Evolutionary conservation across 768 basidiomycete species (phyloP).

Genomic region (Collybia nuda): DNA sequence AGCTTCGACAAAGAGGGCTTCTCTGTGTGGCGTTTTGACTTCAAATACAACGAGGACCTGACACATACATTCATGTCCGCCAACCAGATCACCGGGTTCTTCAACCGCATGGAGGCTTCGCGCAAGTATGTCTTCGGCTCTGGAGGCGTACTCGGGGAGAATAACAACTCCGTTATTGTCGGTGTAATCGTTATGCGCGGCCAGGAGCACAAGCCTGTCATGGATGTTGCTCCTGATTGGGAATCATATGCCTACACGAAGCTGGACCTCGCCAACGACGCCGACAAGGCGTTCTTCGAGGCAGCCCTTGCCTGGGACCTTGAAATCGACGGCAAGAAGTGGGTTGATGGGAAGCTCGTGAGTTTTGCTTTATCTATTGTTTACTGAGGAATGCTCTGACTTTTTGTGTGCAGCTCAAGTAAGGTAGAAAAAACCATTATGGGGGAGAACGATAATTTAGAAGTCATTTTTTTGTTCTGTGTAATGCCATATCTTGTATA

Average conservation of each 20-base stretch:
- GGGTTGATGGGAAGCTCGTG: slow-evolving; percentile 77
- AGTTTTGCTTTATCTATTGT: slow-evolving; percentile 25
- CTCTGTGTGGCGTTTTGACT: slow-evolving; percentile 91
- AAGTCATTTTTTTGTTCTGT: no score
- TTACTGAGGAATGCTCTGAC: neutral
- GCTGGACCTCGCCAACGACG: slow-evolving; percentile 71
- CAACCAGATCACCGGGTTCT: slow-evolving; percentile 94
- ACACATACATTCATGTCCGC: slow-evolving; percentile 92
- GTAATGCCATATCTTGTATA: no score
- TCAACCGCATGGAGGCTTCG: slow-evolving; percentile 96
- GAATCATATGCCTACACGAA: slow-evolving; percentile 84
- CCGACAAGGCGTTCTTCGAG: slow-evolving; percentile 90
- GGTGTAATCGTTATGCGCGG: slow-evolving; percentile 87
- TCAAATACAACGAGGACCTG: slow-evolving; percentile 93
- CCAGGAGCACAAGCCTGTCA: slow-evolving; percentile 63
- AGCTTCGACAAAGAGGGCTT: slow-evolving; percentile 89
- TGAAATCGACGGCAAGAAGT: slow-evolving; percentile 70
- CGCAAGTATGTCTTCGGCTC: slow-evolving; percentile 97
- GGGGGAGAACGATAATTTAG: no score
- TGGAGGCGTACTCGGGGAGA: slow-evolving; percentile 82
- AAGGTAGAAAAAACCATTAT: neutral
- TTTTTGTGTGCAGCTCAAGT: slow-evolving; percentile 1
- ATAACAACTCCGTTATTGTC: slow-evolving; percentile 76
- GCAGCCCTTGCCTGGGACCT: slow-evolving; percentile 69
- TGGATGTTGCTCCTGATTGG: slow-evolving; percentile 86